These are phyloP conservation scores for Rhodotorula sp. DNA, from an alignment of 1,284 basidiomycete species.

Conservation along the genomic window DNA sequence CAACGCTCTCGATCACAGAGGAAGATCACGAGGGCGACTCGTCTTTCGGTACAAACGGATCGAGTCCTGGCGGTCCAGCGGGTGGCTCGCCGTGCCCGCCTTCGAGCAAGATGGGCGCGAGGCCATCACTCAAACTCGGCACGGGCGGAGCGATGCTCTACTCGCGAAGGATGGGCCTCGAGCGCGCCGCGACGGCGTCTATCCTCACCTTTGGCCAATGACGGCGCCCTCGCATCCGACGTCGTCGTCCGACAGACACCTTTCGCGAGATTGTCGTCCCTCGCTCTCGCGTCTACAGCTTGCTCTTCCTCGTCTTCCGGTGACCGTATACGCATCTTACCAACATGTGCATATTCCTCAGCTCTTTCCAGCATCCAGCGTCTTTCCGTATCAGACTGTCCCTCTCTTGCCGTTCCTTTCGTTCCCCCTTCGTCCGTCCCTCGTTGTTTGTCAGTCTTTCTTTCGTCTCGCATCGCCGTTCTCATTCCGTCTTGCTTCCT, in stretches of 20 bases:
- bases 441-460: neutral
- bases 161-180: conserved; percentile 18
- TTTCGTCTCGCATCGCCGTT: neutral
- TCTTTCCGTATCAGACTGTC: neutral
- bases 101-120: conserved; percentile 21
- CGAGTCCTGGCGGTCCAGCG: conserved; percentile 23
- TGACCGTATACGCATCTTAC: neutral
- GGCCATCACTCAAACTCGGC: conserved; percentile 31
- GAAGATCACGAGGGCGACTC: conserved; percentile 40
- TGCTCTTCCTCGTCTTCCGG: neutral
- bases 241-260: neutral
- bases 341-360: no score
- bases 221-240: neutral
- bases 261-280: neutral
- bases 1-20: conserved; percentile 24
- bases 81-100: conserved; percentile 39
- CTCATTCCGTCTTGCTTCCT: no score
- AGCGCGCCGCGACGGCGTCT: conserved; percentile 30
- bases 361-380: no score
- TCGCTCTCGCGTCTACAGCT: conserved; percentile 1
- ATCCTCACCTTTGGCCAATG: conserved; percentile 28
- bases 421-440: neutral
- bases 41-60: conserved; percentile 38
- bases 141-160: conserved; percentile 11
- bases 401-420: neutral